Evolutionary conservation across 176 grass and related monocot genomes (phyloP).

Genomic region (Cymbopogon citratus): DNA sequence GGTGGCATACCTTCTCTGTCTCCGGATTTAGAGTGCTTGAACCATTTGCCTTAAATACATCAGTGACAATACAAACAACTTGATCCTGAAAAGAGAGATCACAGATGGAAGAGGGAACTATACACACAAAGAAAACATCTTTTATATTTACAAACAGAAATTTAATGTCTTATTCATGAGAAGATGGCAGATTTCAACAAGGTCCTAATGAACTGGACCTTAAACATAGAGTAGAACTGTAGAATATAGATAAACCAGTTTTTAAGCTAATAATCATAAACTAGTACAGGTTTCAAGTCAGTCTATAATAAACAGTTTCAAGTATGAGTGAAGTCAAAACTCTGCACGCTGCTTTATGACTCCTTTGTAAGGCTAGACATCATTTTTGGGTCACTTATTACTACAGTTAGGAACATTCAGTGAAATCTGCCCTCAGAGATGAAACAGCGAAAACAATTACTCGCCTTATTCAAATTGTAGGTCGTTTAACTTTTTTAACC

Average conservation of each 20-base stretch:
- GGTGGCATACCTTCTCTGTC: slow-evolving; percentile 37
- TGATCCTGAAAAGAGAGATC: slow-evolving; percentile 54
- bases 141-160: not conserved
- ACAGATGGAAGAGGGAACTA: not conserved
- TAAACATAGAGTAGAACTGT: not conserved
- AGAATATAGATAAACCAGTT: not conserved
- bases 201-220: not conserved
- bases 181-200: slow-evolving; percentile 10
- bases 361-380: not conserved
- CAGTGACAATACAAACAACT: slow-evolving; percentile 75
- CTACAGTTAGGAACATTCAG: not conserved
- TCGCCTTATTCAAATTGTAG: too few relatives aligned
- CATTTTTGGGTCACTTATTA: not conserved
- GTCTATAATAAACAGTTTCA: not conserved
- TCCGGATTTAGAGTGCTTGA: slow-evolving; percentile 39
- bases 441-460: not conserved
- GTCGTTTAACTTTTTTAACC: too few relatives aligned
- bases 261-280: not conserved
- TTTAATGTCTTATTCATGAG: not conserved
- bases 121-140: not conserved
- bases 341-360: not conserved
- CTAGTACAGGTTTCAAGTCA: not conserved
- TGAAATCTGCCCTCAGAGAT: not conserved
- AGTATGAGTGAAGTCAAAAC: not conserved
- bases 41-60: slow-evolving; percentile 52